Base-by-base conservation (phyloP, 148 eudicot genomes). In the Rhododendron henanense region DNA sequence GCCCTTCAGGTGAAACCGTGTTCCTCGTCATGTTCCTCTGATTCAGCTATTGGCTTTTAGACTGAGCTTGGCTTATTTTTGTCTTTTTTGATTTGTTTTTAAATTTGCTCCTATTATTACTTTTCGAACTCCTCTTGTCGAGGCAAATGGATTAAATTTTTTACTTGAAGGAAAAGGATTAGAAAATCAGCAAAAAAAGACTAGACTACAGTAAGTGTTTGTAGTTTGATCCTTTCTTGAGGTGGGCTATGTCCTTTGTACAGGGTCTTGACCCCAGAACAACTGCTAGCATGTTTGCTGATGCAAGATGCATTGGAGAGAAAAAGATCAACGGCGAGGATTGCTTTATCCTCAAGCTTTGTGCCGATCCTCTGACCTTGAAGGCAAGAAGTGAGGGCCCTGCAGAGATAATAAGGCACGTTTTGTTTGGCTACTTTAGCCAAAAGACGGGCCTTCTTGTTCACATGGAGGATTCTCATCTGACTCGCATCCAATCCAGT, bases 201-300 rank as follows among this genome's bases (percentile, higher is more conserved):
- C 14, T 9, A 31, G 6, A 31, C 19, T 8, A 0, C 19, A 14
- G 41, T 5, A 31, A 10, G n/a, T 84, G 25, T 35, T 57, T 6
- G 53, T 57, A 63, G 33, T 85, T 77, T 84, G 45, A 59, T 86
- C 8, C 44, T 65, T 13, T 55, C 1, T 47, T 81, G 71, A 80
- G 41, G 2, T 88, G 78, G 81, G 41, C 39, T 14, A 19, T 87
- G 76, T n/a, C 55, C 28, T 69, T 85, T 45, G 39, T 81, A 23
- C 88, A 92, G 94, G 94, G 94, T 63, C 94, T 92, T 86, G 94
- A 92, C 86, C 92, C 94, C 10, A 89, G 94, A 89, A 87, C 94
- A 6, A 92, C 91, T 61, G 94, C 94, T 10, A 89, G 90, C 86
- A 87, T 92, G 94, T 92, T 92, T 87, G 89, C 90, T 1, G 83